Evolutionary conservation across 192 early-diverging fungal species (phyloP).

Genomic region (Coemansia sp.): DNA sequence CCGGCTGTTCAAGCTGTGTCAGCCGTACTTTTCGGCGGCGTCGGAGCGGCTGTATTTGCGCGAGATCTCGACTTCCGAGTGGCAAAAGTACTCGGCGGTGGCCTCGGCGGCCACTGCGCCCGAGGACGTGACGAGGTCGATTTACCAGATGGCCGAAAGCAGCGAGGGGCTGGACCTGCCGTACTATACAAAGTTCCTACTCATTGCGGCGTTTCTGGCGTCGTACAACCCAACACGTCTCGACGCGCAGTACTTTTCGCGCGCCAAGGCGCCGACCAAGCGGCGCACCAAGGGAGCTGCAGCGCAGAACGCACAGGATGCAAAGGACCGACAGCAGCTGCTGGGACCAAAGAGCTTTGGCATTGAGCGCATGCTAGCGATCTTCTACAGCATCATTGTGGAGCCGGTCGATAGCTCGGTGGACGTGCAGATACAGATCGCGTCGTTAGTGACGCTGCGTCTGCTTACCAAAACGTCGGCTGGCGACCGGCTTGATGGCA

Average conservation of each 20-base stretch:
- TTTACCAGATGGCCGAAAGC: conserved; percentile 43
- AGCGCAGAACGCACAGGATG: conserved; percentile 48
- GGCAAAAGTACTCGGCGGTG: conserved; percentile 51
- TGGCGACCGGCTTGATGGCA: conserved; percentile 73
- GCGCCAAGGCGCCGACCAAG: conserved; percentile 33
- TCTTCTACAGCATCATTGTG: conserved; percentile 86
- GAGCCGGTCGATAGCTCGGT: conserved; percentile 68
- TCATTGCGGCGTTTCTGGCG: conserved; percentile 86
- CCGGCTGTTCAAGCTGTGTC: conserved; percentile 71
- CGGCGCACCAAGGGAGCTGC: conserved; percentile 46
- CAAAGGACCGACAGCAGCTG: conserved; percentile 72
- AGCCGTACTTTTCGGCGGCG: conserved; percentile 77
- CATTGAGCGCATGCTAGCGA: conserved; percentile 94
- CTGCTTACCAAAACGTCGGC: conserved; percentile 68
- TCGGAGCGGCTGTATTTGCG: conserved; percentile 83
- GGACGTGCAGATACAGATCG: conserved; percentile 68
- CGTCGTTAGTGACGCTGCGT: conserved; percentile 73
- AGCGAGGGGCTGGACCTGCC: conserved; percentile 69
- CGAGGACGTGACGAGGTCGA: conserved; percentile 37
- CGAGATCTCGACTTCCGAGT: conserved; percentile 87
- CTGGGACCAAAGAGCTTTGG: conserved; percentile 90
- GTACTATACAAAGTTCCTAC: conserved; percentile 82
- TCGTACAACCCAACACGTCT: conserved; percentile 88
- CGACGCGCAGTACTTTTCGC: conserved; percentile 85
- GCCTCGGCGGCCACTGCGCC: conserved; percentile 43